A percentile compares a stretch with the other conserved stretches of the same genome.
phyloP scores from a whole-genome alignment of 371 early-diverging fungal genomes.

The Cokeromyces recurvatus region DNA sequence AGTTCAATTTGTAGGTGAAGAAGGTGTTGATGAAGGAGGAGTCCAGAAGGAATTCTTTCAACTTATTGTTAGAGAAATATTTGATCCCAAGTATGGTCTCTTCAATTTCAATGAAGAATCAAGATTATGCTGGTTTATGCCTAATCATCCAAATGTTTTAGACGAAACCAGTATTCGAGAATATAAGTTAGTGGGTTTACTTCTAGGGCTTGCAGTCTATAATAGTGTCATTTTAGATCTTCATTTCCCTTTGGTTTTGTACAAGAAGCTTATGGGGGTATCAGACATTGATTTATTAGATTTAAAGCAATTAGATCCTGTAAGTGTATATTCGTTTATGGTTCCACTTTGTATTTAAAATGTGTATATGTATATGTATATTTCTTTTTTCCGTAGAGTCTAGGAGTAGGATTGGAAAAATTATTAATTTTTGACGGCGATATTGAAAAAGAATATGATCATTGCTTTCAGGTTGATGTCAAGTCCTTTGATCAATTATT shows the following conservation, averaged over 20 bases:
- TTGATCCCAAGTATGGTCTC: conserved; percentile 92
- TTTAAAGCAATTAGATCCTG: conserved; percentile 61
- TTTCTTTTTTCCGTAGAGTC: too few species aligned
- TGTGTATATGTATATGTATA: too few species aligned
- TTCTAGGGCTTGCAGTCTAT: conserved; percentile 81
- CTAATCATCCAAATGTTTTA: conserved; percentile 59
- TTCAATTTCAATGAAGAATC: conserved; percentile 84
- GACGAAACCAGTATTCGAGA: conserved; percentile 63
- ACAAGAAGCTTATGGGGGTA: conserved; percentile 77
- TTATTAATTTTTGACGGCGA: conserved; percentile 51
- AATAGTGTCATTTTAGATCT: conserved; percentile 76
- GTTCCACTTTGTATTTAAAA: neutral
- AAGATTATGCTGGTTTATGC: conserved; percentile 83
- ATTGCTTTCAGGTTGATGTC: conserved; percentile 69
- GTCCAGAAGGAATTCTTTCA: conserved; percentile 97
- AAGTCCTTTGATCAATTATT: conserved; percentile 61
- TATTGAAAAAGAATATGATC: conserved; percentile 58
- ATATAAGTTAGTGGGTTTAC: conserved; percentile 81
- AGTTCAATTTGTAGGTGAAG: conserved; percentile 87
- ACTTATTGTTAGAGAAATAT: conserved; percentile 82
- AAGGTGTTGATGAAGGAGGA: conserved; percentile 88
- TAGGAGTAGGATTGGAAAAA: conserved; percentile 61
- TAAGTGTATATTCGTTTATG: conserved; percentile 25
- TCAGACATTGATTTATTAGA: conserved; percentile 41
- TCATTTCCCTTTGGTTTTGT: conserved; percentile 76